Evolutionary conservation across 805 yeast genomes (phyloP).

Genomic region (Candida broadrunensis): DNA sequence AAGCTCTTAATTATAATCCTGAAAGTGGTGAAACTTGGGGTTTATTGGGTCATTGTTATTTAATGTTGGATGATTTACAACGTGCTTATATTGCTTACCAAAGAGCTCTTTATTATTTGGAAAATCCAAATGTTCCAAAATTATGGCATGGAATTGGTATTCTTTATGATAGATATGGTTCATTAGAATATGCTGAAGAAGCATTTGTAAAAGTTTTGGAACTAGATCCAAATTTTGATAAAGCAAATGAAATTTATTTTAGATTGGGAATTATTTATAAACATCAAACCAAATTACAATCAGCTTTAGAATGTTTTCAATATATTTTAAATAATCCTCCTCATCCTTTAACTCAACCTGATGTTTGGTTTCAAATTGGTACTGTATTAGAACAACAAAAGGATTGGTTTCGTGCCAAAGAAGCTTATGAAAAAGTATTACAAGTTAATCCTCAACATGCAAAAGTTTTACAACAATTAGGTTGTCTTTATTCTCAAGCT

Average conservation of each 20-base stretch:
- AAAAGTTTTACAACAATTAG: constrained; percentile 92
- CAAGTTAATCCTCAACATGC: constrained; percentile 91
- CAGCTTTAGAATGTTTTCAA: constrained; percentile 91
- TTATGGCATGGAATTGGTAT: constrained; percentile 99
- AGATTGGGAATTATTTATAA: constrained; percentile 94
- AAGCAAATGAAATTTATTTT: constrained; percentile 94
- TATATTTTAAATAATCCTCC: constrained; percentile 91
- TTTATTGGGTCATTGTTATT: constrained; percentile 89
- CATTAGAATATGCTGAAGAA: constrained; percentile 96
- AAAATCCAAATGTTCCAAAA: constrained; percentile 92
- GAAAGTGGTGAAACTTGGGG: constrained; percentile 98
- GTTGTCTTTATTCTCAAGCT: constrained; percentile 83
- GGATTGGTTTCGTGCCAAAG: constrained; percentile 88
- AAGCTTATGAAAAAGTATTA: constrained; percentile 91
- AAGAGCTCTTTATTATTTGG: constrained; percentile 86
- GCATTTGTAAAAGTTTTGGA: constrained; percentile 95
- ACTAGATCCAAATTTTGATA: constrained; percentile 93
- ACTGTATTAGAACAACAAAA: constrained; percentile 91
- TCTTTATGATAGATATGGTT: constrained; percentile 92
- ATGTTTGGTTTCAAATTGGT: constrained; percentile 98
- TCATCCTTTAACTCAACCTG: constrained; percentile 91
- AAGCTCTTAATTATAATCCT: constrained; percentile 76
- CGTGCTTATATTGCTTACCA: constrained; percentile 96
- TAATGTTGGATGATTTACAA: constrained; percentile 94
- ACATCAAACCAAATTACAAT: constrained; percentile 83